These are phyloP conservation scores for Moricandia arvensis DNA, from an alignment of 345 rosid species.

Conservation along the genomic window DNA sequence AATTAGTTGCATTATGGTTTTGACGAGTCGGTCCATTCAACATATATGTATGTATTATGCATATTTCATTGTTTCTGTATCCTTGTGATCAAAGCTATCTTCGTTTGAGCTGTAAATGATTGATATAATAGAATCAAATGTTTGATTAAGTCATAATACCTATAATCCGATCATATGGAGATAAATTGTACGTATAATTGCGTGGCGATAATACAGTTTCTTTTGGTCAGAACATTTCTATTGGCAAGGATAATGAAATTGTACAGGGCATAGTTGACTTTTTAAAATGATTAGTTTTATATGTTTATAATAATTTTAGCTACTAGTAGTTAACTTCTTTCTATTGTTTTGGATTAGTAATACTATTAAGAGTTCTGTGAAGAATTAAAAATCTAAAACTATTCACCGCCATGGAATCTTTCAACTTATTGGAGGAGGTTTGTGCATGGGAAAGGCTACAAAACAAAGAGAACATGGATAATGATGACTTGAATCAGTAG, in stretches of 20 bases:
- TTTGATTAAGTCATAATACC: conserved; percentile 1
- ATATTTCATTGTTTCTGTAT: not conserved
- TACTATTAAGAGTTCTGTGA: not conserved
- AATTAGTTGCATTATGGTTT: not conserved
- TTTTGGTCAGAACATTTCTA: conserved; percentile 5
- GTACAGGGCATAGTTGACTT: conserved; percentile 21
- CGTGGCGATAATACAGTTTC: conserved; percentile 7
- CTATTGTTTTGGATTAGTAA: not conserved
- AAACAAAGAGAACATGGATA: conserved; percentile 1
- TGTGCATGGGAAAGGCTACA: conserved; percentile 9
- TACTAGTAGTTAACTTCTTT: not conserved
- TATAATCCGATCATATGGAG: not conserved
- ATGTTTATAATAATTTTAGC: not conserved
- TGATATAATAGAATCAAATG: not conserved
- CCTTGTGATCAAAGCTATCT: conserved; percentile 7
- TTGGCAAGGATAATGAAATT: conserved; percentile 7
- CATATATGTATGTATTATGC: not conserved
- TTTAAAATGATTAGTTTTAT: conserved; percentile 3
- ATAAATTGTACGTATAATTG: not conserved
- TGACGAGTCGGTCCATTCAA: conserved; percentile 17
- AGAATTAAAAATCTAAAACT: not conserved
- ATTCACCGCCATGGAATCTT: conserved; percentile 32
- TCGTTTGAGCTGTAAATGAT: conserved; percentile 1
- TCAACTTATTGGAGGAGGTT: conserved; percentile 1
- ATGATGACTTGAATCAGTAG: conserved; percentile 7